Percentiles rank a stretch among this genome's conserved stretches.
These are phyloP conservation scores for Panicum miliaceum DNA, from an alignment of 176 grass and related monocot genomes.

Conservation along the genomic window DNA sequence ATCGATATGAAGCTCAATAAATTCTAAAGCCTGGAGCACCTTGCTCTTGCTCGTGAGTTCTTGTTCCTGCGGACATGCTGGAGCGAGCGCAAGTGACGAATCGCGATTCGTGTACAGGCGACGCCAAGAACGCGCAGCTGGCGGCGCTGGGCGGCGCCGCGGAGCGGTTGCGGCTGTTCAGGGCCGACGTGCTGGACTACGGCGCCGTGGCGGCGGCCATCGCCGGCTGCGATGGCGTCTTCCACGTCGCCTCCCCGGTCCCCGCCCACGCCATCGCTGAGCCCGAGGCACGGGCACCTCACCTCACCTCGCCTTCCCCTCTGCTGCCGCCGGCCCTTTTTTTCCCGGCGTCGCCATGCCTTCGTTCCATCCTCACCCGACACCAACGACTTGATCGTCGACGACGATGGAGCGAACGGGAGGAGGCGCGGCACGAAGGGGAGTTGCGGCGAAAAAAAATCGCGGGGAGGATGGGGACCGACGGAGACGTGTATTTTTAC, in stretches of 20 bases:
- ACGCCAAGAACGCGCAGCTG: slow-evolving; percentile 78
- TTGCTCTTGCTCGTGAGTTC: too few relatives aligned
- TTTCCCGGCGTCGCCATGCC: neutral
- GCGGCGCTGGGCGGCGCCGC: slow-evolving; percentile 55
- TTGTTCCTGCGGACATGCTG: too few relatives aligned
- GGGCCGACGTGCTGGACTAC: slow-evolving; percentile 78
- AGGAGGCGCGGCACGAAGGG: too few relatives aligned
- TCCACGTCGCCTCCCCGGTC: slow-evolving; percentile 87
- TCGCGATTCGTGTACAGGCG: slow-evolving; percentile 40
- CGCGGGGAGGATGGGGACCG: too few relatives aligned
- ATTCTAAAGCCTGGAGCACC: too few relatives aligned
- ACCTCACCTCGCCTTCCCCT: neutral
- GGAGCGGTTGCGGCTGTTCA: slow-evolving; percentile 71
- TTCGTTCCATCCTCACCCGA: neutral
- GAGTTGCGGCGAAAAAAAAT: too few relatives aligned
- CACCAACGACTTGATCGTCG: neutral
- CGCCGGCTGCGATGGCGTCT: slow-evolving; percentile 81
- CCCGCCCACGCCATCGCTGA: slow-evolving; percentile 35
- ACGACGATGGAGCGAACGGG: too few relatives aligned
- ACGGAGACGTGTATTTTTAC: too few relatives aligned
- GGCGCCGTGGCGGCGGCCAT: slow-evolving; percentile 55
- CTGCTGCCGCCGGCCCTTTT: too few relatives aligned
- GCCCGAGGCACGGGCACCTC: slow-evolving; percentile 69
- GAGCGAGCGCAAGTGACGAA: too few relatives aligned
- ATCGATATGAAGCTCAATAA: too few relatives aligned